Base-by-base conservation (phyloP, 1,139 yeast genomes). In the Candida tetrigidarum region DNA sequence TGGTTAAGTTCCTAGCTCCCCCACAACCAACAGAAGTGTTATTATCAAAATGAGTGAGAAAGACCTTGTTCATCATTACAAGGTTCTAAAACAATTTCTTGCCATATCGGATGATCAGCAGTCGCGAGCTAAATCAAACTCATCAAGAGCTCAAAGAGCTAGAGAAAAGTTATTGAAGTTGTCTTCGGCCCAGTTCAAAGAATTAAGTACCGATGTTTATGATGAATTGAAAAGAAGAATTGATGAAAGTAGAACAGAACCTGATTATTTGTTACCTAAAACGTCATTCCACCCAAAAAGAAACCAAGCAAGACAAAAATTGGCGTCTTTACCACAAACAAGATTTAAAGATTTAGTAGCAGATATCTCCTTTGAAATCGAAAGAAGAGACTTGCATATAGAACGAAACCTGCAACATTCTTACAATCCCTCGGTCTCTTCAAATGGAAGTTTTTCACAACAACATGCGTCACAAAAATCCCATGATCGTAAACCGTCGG, bases 241-340 rank as follows among this genome's bases (percentile, higher is more conserved):
- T 41, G 83, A 78, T 50, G 81, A 76, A 52, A 65, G 74, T 27
- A 58, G 80, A 46, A 74, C 79, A 36, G 81, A 80, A 55, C 83
- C 87, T 4, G 85, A 81, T 49, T 82, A 79, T 58, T 70, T 89
- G 48, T 74, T 83, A 41, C 92, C 96, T 4, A 80, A 79, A 60
- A 74, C 81, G n/a, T 70, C 77, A 3, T 90, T 90, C 67, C 99
- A 95, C 62, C 95, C 96, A 28, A 92, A 91, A 61, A 78, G 99
- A 59, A 95, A 95, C 63, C 96, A 91, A 64, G 99, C 99, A 3
- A 80, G 99, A 56, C 92, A 89, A 61, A 93, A 92, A 66, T 76
- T 95, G 53, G 87, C 97, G 2, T 82, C 90, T 37, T 77, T 95
- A 50, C 95, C 97, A 1, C 84, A 85, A 46, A 67, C 84, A 9